phyloP scores from a whole-genome alignment of 352 stramenopile genomes.

The Phytophthora sansomeana region DNA sequence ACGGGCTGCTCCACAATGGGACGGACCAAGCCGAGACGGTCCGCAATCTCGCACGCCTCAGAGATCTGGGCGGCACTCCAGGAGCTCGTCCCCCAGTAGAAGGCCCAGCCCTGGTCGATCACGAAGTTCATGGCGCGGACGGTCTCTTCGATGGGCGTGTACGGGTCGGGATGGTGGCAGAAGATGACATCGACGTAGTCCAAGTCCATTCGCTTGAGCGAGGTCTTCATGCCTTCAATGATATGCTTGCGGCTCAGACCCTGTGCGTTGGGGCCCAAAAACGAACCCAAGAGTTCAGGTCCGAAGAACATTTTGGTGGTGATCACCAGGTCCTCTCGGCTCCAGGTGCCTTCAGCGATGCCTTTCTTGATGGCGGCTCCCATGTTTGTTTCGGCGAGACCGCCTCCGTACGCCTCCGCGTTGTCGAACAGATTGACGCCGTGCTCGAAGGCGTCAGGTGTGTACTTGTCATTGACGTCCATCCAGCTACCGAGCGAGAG shows the following conservation, averaged over 20 bases:
- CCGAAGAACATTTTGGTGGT: conserved; percentile 70
- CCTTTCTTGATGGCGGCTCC: conserved; percentile 44
- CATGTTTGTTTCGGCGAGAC: conserved; percentile 44
- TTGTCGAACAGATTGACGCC: conserved; percentile 72
- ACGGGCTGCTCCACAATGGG: too few species aligned
- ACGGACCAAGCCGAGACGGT: too few species aligned
- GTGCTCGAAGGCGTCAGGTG: conserved; percentile 39
- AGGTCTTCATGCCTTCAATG: too few species aligned
- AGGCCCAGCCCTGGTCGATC: too few species aligned
- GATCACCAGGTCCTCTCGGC: conserved; percentile 59
- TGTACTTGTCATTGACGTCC: conserved; percentile 17
- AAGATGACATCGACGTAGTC: too few species aligned
- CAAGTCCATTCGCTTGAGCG: too few species aligned
- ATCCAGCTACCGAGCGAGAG: conserved; percentile 50
- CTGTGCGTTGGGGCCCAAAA: conserved; percentile 12
- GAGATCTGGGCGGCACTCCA: too few species aligned
- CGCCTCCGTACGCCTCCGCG: conserved; percentile 38
- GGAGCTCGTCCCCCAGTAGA: too few species aligned
- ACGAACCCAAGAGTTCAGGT: conserved; percentile 4
- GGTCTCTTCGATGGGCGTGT: too few species aligned
- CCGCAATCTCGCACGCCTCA: too few species aligned
- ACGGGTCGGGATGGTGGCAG: too few species aligned
- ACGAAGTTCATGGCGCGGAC: too few species aligned
- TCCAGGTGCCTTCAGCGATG: conserved; percentile 26
- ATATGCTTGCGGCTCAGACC: conserved; percentile 53